A percentile compares a stretch with the other conserved stretches of the same genome.
phyloP scores from a whole-genome alignment of 768 basidiomycete species.

The Lepiota venenata region DNA sequence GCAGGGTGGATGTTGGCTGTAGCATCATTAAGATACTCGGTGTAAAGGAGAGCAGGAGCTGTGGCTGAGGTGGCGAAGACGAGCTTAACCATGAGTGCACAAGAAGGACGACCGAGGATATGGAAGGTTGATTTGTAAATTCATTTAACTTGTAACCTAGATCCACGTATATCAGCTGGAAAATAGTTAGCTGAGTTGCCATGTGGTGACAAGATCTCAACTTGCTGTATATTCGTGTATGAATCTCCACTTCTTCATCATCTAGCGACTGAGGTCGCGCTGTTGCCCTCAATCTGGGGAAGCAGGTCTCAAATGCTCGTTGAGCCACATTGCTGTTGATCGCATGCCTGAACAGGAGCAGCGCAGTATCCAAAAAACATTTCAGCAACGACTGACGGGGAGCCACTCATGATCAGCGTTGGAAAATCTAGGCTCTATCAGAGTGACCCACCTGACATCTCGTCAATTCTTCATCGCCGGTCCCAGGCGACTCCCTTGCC shows the following conservation, averaged over 20 bases:
- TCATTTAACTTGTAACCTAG: slow-evolving; percentile 25
- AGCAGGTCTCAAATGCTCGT: slow-evolving; percentile 39
- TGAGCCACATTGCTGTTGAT: slow-evolving; percentile 42
- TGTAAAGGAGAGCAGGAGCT: slow-evolving; percentile 29
- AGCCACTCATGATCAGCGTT: background rate
- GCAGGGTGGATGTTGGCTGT: slow-evolving; percentile 39
- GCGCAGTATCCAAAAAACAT: slow-evolving; percentile 15
- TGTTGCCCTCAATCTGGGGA: slow-evolving; percentile 34
- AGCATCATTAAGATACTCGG: slow-evolving; percentile 46
- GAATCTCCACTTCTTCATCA: background rate
- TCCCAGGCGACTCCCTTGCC: slow-evolving; percentile 20
- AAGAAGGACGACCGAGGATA: slow-evolving; percentile 31
- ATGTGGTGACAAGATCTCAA: slow-evolving; percentile 6
- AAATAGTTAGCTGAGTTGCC: slow-evolving; percentile 2
- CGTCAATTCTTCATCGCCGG: slow-evolving; percentile 19
- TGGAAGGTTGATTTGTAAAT: slow-evolving; percentile 21
- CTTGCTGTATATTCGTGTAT: slow-evolving; percentile 22
- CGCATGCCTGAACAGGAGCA: slow-evolving; percentile 24
- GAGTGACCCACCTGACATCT: slow-evolving; percentile 26
- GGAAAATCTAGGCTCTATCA: background rate
- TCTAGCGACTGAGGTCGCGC: background rate
- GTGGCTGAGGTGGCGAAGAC: slow-evolving; percentile 9
- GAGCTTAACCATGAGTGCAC: slow-evolving; percentile 26
- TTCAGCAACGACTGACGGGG: slow-evolving; percentile 18
- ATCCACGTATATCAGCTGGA: slow-evolving; percentile 31